phyloP scores from a whole-genome alignment of 2,329 filamentous ascomycete species.

The Aspergillus fumigatus region DNA sequence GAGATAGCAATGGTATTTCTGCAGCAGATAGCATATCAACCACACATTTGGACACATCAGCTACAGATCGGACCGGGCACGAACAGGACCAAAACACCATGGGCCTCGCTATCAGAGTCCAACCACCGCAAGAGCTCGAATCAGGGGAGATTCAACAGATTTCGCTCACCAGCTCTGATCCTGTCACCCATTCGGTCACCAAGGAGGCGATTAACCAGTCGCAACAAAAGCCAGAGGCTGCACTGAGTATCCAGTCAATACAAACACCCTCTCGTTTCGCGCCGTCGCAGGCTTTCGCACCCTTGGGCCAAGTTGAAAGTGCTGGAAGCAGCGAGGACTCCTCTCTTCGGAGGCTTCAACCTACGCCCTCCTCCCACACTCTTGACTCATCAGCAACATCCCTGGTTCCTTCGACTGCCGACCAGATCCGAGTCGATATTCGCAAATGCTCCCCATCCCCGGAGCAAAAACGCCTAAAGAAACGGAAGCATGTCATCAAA shows the following conservation, averaged over 20 bases:
- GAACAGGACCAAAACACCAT: conserved; percentile 34
- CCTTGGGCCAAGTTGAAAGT: conserved; percentile 21
- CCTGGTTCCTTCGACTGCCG: conserved; percentile 27
- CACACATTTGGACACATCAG: conserved; percentile 19
- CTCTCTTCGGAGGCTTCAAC: conserved; percentile 27
- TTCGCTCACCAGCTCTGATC: conserved; percentile 31
- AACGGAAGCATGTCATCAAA: conserved; percentile 79
- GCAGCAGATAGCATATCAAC: conserved; percentile 21
- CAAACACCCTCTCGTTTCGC: conserved; percentile 13
- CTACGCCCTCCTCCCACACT: conserved; percentile 27
- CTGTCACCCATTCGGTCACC: conserved; percentile 5
- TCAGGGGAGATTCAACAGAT: conserved; percentile 23
- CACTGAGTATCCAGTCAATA: conserved; percentile 1
- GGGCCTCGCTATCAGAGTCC: conserved; percentile 42
- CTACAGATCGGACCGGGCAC: conserved; percentile 11
- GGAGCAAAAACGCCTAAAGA: conserved; percentile 58
- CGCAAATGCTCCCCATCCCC: conserved; percentile 31
- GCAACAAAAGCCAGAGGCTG: conserved; percentile 1
- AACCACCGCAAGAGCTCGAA: conserved; percentile 26
- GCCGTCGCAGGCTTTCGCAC: conserved; percentile 10
- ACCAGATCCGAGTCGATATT: conserved; percentile 19
- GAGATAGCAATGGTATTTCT: conserved; percentile 8
- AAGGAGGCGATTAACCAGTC: conserved; percentile 8
- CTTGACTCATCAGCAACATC: conserved; percentile 36
- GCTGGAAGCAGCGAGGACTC: conserved; percentile 35